Base-by-base conservation (phyloP, 2,329 filamentous ascomycete species). In the Cytospora piceae region DNA sequence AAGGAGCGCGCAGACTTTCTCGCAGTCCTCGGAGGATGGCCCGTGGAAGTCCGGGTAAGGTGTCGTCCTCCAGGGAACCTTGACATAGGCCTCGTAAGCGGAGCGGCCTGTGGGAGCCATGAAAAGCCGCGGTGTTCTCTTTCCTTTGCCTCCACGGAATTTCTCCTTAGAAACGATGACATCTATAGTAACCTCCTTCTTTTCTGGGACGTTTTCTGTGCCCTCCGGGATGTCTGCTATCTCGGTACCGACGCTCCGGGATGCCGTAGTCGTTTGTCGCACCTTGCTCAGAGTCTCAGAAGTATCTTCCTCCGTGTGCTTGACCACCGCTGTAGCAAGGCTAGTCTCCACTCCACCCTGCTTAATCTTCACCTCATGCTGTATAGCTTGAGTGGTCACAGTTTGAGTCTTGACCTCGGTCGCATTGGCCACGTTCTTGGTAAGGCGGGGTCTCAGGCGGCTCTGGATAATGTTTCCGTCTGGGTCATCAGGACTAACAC, bases 21-120 rank as follows among this genome's bases (percentile, higher is more conserved):
- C 82, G 73, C 91, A 94, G 70, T 92, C 87, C 59, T 87, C 85
- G 0, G 81, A 72, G 0, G 89, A 93, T 0, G 92, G 92, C 63
- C 82, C 83, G 3, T 75, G 71, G 74, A 86, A 90, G 64, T 89
- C 81, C 0, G 91, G 90, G 69, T 90, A 96, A 0, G 92, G 92
- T 2, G 61, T 65, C 20, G 58, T 56, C n/a, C 60, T 63, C 65
- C 66, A 68, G 24, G 34, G 42, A 12, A 67, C 32, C 24, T 59
- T 55, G 3, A 58, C 39, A 39, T 61, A 61, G n/a, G 60, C 58
- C 46, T 68, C 58, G 17, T 68, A 68, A 11, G 59, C 58, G 15
- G 46, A 49, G 20, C 64, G 64, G 27, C 63, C 37, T 51, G 61
- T 65, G 37, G 49, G 39, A 20, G 42, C n/a, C 14, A 55, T 63